Percentiles rank a stretch among this genome's conserved stretches.
phyloP scores from a whole-genome alignment of 73 alveolate species.

The Durusdinium trenchii region DNA sequence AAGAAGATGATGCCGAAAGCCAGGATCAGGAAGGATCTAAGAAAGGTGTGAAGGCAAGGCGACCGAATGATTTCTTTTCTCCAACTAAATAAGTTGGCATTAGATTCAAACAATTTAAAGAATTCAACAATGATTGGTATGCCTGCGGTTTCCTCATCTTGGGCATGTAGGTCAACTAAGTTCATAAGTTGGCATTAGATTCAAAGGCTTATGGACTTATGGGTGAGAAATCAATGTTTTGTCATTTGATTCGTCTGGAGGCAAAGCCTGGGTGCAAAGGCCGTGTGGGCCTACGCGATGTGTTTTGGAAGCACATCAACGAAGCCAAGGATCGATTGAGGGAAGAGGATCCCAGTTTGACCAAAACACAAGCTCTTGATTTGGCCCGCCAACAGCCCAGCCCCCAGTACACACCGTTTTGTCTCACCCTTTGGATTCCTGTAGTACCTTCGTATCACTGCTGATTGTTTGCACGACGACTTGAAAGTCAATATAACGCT shows the following conservation, averaged over 20 bases:
- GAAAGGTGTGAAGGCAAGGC: neutral
- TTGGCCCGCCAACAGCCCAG: neutral
- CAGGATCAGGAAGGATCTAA: neutral
- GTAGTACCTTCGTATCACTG: too few relatives aligned
- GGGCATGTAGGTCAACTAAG: too few relatives aligned
- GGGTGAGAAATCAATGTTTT: too few relatives aligned
- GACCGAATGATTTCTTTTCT: neutral
- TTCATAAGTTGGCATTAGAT: too few relatives aligned
- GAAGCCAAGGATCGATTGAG: neutral
- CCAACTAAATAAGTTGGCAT: neutral
- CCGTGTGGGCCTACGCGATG: slow-evolving; percentile 8
- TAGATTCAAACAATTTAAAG: neutral
- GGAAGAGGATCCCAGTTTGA: neutral
- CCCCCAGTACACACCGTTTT: too few relatives aligned
- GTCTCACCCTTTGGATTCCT: too few relatives aligned
- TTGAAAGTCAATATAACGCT: too few relatives aligned
- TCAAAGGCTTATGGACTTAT: too few relatives aligned
- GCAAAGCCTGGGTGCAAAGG: neutral
- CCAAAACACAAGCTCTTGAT: neutral
- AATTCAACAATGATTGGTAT: neutral
- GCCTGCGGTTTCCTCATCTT: neutral
- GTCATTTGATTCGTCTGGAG: neutral
- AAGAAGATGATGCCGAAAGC: neutral
- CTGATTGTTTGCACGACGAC: too few relatives aligned
- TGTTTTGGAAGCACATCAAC: neutral